These are phyloP conservation scores for Serendipita sp. DNA, from an alignment of 768 basidiomycete genomes.

Conservation along the genomic window DNA sequence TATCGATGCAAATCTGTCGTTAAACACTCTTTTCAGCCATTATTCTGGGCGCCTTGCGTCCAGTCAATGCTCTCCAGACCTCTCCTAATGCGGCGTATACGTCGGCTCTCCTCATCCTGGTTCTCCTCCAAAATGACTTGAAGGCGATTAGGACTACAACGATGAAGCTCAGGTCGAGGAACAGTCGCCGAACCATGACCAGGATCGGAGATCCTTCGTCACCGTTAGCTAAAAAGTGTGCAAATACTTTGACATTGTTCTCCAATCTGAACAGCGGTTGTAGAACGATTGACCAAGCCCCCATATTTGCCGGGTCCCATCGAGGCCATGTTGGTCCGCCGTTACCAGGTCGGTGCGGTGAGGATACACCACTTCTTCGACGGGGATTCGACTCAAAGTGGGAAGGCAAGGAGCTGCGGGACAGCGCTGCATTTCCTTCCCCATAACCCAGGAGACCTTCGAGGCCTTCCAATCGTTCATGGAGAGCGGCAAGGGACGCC, in stretches of 20 bases:
- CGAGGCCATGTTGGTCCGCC: background rate
- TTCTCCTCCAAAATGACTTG: conserved; percentile 46
- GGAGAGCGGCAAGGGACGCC: conserved; percentile 63
- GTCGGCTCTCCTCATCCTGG: conserved; percentile 52
- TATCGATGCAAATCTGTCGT: background rate
- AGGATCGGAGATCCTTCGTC: conserved; percentile 42
- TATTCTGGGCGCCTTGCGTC: conserved; percentile 28
- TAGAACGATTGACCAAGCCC: conserved; percentile 64
- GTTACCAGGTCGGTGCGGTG: background rate
- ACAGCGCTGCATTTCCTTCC: background rate
- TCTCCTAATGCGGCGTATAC: conserved; percentile 46
- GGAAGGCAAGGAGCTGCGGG: background rate
- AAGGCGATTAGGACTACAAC: conserved; percentile 44
- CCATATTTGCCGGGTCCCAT: conserved; percentile 69
- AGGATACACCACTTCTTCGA: background rate
- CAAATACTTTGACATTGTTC: conserved; percentile 8
- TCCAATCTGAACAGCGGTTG: conserved; percentile 40
- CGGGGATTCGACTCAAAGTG: background rate
- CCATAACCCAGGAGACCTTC: conserved; percentile 24
- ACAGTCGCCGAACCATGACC: conserved; percentile 54
- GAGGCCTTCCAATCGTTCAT: conserved; percentile 46
- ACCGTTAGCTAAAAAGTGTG: conserved; percentile 21
- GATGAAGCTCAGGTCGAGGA: conserved; percentile 64
- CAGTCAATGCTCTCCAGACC: conserved; percentile 56
- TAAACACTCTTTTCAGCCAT: conserved; percentile 37